These are phyloP conservation scores for Candida chilensis DNA, from an alignment of 805 yeast species.

Conservation along the genomic window DNA sequence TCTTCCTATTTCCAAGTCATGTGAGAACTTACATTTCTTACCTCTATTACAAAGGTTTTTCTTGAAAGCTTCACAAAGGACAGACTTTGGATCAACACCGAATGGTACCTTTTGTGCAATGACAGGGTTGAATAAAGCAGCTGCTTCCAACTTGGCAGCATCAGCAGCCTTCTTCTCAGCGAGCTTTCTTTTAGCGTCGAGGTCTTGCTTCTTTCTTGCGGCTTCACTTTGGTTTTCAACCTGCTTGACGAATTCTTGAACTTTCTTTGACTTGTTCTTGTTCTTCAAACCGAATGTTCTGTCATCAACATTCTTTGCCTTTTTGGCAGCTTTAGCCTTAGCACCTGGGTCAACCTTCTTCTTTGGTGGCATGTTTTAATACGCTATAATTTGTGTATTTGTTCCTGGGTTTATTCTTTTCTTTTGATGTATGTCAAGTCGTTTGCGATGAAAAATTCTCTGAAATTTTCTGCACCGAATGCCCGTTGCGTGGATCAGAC, in stretches of 20 bases:
- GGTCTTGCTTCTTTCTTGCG: constrained; percentile 61
- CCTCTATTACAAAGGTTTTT: constrained; percentile 82
- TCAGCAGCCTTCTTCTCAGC: constrained; percentile 90
- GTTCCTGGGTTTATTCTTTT: no score
- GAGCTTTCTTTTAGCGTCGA: constrained; percentile 54
- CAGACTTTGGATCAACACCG: constrained; percentile 95
- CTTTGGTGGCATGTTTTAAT: constrained; percentile 67
- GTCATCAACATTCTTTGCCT: constrained; percentile 59
- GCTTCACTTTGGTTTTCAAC: constrained; percentile 55
- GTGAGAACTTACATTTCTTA: constrained; percentile 84
- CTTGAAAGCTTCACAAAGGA: constrained; percentile 84
- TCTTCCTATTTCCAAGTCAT: constrained; percentile 78
- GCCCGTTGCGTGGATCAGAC: no score
- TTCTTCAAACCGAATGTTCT: constrained; percentile 95
- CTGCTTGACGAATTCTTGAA: constrained; percentile 64
- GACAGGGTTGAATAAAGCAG: constrained; percentile 60
- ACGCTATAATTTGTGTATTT: constrained; percentile 1
- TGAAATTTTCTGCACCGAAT: no score
- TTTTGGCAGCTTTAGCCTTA: constrained; percentile 50
- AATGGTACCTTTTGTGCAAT: constrained; percentile 83
- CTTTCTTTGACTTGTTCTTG: constrained; percentile 89
- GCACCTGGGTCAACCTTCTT: constrained; percentile 55
- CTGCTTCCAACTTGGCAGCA: constrained; percentile 80
- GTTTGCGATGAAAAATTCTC: no score
- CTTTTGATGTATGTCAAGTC: constrained; percentile 6